phyloP scores from a whole-genome alignment of 768 basidiomycete species.

The Lactarius evosmus region DNA sequence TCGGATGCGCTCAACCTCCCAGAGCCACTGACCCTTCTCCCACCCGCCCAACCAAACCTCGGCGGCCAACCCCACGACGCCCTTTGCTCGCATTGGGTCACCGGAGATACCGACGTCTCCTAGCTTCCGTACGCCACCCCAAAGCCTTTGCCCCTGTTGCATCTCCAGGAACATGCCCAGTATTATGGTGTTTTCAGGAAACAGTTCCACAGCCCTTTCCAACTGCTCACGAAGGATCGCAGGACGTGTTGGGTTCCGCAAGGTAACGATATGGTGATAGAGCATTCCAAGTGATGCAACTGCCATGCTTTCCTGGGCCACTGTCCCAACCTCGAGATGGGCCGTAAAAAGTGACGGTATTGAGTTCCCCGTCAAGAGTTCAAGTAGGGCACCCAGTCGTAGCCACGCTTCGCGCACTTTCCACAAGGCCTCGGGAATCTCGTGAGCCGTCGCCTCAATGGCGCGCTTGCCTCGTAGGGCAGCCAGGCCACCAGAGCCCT shows the following conservation, averaged over 20 bases:
- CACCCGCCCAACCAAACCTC: conserved; percentile 82
- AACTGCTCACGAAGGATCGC: conserved; percentile 55
- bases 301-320: conserved; percentile 52
- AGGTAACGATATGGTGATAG: conserved; percentile 52
- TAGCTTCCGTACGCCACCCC: conserved; percentile 64
- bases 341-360: conserved; percentile 39
- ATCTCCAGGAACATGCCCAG: conserved; percentile 72
- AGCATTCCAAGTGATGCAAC: conserved; percentile 56
- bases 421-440: conserved; percentile 38
- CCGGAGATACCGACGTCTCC: conserved; percentile 44
- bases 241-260: conserved; percentile 59
- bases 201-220: conserved; percentile 50
- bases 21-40: conserved; percentile 69
- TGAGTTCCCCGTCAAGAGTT: conserved; percentile 51
- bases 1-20: conserved; percentile 68
- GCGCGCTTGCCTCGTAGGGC: conserved; percentile 61
- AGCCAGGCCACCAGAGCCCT: conserved; percentile 50
- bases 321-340: conserved; percentile 27
- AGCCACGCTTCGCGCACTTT: conserved; percentile 64
- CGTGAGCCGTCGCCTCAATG: conserved; percentile 48
- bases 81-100: conserved; percentile 47
- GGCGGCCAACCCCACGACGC: conserved; percentile 53
- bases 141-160: conserved; percentile 73
- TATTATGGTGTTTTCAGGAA: conserved; percentile 68
- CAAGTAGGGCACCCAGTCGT: conserved; percentile 60